These are phyloP conservation scores for Lathyrus aphaca DNA, from an alignment of 306 rosid species.

Conservation along the genomic window DNA sequence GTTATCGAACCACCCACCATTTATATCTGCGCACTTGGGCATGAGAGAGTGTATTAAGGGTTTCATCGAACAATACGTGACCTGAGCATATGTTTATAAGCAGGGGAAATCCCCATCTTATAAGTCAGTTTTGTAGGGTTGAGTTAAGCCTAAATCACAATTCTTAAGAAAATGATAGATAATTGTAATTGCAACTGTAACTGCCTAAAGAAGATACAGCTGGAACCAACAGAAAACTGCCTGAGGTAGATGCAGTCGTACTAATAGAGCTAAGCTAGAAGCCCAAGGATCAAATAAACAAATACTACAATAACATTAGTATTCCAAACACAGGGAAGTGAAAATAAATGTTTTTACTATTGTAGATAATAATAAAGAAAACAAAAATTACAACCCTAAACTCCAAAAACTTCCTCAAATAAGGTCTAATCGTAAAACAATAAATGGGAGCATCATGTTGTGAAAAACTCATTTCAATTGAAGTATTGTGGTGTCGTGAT, in stretches of 20 bases:
- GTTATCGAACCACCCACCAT: no score
- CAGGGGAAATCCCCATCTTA: no score
- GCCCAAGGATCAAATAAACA: not conserved
- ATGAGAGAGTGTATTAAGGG: no score
- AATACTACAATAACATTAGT: not conserved
- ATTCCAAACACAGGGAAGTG: not conserved
- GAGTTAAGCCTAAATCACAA: no score
- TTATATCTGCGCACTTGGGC: no score
- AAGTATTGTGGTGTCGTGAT: conserved; percentile 10
- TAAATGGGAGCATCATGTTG: not conserved
- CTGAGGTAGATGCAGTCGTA: not conserved
- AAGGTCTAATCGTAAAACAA: conserved; percentile 18
- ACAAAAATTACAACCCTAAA: conserved; percentile 10
- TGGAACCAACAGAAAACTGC: not conserved
- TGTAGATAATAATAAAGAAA: conserved; percentile 3
- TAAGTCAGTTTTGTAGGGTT: no score
- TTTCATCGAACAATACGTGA: no score
- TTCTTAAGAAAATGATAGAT: no score
- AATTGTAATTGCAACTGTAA: not conserved
- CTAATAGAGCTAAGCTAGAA: not conserved
- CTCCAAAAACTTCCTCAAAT: not conserved
- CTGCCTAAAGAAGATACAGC: conserved; percentile 10
- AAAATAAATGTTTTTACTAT: conserved; percentile 8
- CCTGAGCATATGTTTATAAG: no score
- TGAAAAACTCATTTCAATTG: not conserved